Evolutionary conservation across 1,284 basidiomycete species (phyloP).

Genomic region (Sporisorium graminicola): DNA sequence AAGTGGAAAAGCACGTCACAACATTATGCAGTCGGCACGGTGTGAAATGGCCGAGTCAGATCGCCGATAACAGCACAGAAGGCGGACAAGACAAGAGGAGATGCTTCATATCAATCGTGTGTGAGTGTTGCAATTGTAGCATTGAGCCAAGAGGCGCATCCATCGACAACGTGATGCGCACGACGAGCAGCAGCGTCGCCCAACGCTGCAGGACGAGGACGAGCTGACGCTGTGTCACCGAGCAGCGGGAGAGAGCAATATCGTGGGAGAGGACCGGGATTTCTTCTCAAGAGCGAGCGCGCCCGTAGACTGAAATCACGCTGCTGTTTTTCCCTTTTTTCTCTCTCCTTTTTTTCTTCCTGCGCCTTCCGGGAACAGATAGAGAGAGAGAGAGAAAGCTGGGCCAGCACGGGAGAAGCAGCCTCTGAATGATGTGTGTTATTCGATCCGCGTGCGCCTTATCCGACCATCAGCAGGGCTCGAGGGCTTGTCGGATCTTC

Average conservation of each 20-base stretch:
- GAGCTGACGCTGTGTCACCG: too few species aligned
- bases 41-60: slow-evolving; percentile 14
- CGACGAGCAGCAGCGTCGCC: too few species aligned
- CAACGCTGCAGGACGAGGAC: too few species aligned
- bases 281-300: neutral
- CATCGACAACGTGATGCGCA: too few species aligned
- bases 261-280: neutral
- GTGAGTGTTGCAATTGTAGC: too few species aligned
- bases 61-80: slow-evolving; percentile 3
- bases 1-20: neutral
- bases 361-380: too few species aligned
- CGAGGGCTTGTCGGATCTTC: neutral
- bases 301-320: neutral
- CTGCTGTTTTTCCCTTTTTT: neutral
- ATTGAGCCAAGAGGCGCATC: too few species aligned
- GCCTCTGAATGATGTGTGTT: neutral
- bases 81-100: neutral
- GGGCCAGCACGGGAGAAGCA: too few species aligned
- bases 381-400: too few species aligned
- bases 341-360: neutral
- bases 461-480: slow-evolving; percentile 3
- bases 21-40: neutral
- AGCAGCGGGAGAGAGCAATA: neutral
- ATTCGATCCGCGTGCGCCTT: slow-evolving; percentile 1
- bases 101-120: too few species aligned